Evolutionary conservation across 2,329 filamentous ascomycete species (phyloP).

Genomic region (Aspergillus oerlinghausenensis): DNA sequence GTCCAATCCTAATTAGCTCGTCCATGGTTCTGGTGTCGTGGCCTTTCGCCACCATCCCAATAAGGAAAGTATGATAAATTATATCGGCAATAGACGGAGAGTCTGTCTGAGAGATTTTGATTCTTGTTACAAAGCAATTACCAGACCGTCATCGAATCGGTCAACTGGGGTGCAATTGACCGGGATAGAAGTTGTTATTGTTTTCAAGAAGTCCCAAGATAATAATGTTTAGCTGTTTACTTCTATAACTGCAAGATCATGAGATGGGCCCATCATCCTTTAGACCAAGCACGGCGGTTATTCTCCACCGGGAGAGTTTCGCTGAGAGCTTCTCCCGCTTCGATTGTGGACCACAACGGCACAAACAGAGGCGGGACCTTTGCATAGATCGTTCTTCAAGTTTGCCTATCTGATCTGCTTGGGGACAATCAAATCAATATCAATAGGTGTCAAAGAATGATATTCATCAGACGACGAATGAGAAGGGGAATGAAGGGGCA

Average conservation of each 20-base stretch:
- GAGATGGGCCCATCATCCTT: slow-evolving; percentile 11
- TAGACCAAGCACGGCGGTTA: slow-evolving; percentile 16
- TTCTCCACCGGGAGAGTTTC: slow-evolving; percentile 31
- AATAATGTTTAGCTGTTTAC: not conserved
- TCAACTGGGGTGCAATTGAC: not conserved
- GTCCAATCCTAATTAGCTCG: not conserved
- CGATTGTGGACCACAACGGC: slow-evolving; percentile 32
- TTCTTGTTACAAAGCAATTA: not conserved
- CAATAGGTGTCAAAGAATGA: not conserved
- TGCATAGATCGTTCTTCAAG: not conserved
- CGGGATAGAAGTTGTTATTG: not conserved
- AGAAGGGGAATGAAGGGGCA: not conserved
- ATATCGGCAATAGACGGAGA: slow-evolving; percentile 5
- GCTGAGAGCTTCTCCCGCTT: slow-evolving; percentile 36
- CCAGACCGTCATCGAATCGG: not conserved
- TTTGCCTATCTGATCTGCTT: slow-evolving; percentile 12
- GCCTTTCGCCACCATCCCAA: not conserved
- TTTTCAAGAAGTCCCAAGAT: not conserved
- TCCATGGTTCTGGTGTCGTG: not conserved
- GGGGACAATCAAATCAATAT: not conserved
- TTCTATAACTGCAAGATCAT: not conserved
- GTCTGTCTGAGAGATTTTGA: not conserved
- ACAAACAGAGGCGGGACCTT: slow-evolving; percentile 6
- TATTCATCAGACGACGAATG: not conserved
- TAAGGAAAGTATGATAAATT: slow-evolving; percentile 12